These are phyloP conservation scores for Leptographium radiaticola DNA, from an alignment of 2,329 filamentous ascomycete genomes.

Conservation along the genomic window DNA sequence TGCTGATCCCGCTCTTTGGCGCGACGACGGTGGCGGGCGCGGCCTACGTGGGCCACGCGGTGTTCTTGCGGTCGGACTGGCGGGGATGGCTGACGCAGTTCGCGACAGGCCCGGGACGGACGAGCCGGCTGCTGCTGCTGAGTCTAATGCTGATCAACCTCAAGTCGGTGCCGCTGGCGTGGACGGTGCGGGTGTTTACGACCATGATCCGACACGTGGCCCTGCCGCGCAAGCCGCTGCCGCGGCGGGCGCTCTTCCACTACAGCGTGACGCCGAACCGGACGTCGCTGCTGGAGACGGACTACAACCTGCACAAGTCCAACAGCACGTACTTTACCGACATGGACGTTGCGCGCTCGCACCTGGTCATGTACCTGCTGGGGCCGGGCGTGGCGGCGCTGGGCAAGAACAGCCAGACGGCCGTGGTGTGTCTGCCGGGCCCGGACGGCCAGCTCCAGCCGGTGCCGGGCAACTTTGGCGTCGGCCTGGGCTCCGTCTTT, in stretches of 20 bases:
- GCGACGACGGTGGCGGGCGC: conserved; percentile 24
- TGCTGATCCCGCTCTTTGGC: conserved; percentile 27
- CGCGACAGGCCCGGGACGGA: conserved; percentile 40
- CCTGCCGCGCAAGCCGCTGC: conserved; percentile 14
- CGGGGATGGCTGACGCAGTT: conserved; percentile 25
- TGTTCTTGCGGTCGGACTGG: conserved; percentile 30
- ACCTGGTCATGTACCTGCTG: conserved; percentile 60
- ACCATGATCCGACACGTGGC: conserved; percentile 20
- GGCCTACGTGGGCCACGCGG: conserved; percentile 19
- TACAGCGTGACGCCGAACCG: conserved; percentile 18
- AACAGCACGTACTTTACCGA: conserved; percentile 71
- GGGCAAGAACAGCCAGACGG: conserved; percentile 32
- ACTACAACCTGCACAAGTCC: conserved; percentile 28
- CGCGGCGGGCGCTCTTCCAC: conserved; percentile 22
- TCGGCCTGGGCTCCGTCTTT: conserved; percentile 60
- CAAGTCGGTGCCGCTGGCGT: conserved; percentile 62
- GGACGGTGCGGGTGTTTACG: conserved; percentile 43
- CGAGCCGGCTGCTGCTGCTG: conserved; percentile 38
- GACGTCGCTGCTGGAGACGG: conserved; percentile 22
- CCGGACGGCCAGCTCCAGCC: conserved; percentile 19
- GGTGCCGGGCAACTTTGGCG: conserved; percentile 39
- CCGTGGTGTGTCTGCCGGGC: conserved; percentile 32
- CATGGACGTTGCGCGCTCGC: conserved; percentile 70
- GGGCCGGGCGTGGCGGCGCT: conserved; percentile 42
- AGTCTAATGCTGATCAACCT: conserved; percentile 50